Evolutionary conservation across 208 protist genomes (phyloP), one percentile per base, ranked within the genome.

Genomic region (Angomonas deanei): DNA sequence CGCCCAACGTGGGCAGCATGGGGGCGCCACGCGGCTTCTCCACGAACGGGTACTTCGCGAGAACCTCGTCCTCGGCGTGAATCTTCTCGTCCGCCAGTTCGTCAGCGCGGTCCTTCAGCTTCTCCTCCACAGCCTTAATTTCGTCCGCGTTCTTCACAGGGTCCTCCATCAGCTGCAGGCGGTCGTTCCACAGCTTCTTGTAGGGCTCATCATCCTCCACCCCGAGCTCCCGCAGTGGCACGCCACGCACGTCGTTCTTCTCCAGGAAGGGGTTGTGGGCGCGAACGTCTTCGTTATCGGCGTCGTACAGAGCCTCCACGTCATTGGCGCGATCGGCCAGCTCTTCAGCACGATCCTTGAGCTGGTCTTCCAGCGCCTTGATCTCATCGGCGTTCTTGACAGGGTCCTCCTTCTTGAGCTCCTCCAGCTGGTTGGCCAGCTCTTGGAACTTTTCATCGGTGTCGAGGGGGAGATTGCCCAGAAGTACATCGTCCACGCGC

Each of bases 181-280:
- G 28, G 33, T 49, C 10, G 58, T 62, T 66, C 55, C 10, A 62
- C 66, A 24, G 60, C 55, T 27, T 66, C 58, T 15, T 27, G 49
- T 74, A 84, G 31, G 61, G 32, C 10, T 23, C 15, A 61, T 80
- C 70, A 28, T 59, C 32, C 19, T 36, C 21, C 46, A 81, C 64
- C 15, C 36, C 56, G n/a, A 69, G 68, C 60, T 68, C 65, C 49
- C 61, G 58, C 62, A 80, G 59, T 42, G 64, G 38, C n/a, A 62
- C 59, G 57, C 74, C 70, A 33, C 62, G 53, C 23, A 66, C 68
- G 30, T 67, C 72, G 36, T 69, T 54, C 52, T 76, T 28, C 47
- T 64, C 67, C 36, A 83, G 65, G 65, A 74, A 83, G 27, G 77
- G 68, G 65, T 78, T 69, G 23, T 42, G 66, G 21, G 76, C 72